phyloP scores from a whole-genome alignment of 495 filamentous ascomycete species.

The Trichoderma asperelloides region DNA sequence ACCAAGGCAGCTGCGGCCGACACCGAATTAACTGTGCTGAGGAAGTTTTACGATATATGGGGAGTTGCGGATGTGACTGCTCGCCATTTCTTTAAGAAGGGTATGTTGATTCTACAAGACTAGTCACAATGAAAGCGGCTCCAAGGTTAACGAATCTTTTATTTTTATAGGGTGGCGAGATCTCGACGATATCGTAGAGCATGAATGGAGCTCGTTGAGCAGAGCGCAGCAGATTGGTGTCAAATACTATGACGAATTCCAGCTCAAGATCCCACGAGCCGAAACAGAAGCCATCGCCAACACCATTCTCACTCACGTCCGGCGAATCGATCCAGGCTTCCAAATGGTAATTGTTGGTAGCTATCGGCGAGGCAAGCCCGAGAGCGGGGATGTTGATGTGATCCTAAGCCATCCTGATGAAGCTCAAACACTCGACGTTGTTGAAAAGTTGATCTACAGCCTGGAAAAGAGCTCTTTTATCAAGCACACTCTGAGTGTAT shows the following conservation, averaged over 20 bases:
- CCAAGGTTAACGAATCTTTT: not conserved
- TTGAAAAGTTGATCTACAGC: conserved; percentile 56
- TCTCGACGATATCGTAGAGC: conserved; percentile 72
- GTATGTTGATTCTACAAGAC: not conserved
- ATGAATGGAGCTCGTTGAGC: conserved; percentile 65
- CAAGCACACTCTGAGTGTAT: conserved; percentile 71
- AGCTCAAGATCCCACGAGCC: conserved; percentile 53
- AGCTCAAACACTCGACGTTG: conserved; percentile 50
- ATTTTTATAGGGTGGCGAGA: conserved; percentile 45
- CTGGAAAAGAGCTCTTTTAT: conserved; percentile 64
- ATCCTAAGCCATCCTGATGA: conserved; percentile 74
- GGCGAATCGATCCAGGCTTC: conserved; percentile 42
- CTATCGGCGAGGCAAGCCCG: conserved; percentile 71
- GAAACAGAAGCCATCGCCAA: conserved; percentile 66
- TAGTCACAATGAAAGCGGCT: not conserved
- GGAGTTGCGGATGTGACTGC: conserved; percentile 83
- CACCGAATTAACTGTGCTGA: conserved; percentile 51
- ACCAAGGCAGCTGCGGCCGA: conserved; percentile 57
- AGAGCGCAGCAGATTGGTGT: conserved; percentile 88
- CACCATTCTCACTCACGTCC: conserved; percentile 55
- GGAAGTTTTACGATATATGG: conserved; percentile 73
- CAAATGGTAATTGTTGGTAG: conserved; percentile 74
- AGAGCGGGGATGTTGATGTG: conserved; percentile 75
- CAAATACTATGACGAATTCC: conserved; percentile 91
- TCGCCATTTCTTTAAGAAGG: conserved; percentile 71